Evolutionary conservation across 2,329 filamentous ascomycete species (phyloP).

Genomic region (Pestalotiopsis sp.): DNA sequence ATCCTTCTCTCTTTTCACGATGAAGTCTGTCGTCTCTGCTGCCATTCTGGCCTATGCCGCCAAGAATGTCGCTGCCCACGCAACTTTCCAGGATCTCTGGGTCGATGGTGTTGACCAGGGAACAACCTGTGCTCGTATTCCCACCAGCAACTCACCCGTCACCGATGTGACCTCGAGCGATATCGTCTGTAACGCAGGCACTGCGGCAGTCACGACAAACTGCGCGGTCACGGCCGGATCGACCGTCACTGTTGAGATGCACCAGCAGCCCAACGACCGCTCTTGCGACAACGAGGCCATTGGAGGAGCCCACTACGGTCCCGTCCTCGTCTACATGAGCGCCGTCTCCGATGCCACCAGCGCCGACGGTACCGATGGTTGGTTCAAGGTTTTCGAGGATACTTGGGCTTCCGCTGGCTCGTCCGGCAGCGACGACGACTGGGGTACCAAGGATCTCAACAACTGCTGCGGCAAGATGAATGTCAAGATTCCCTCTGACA

Average conservation of each 20-base stretch:
- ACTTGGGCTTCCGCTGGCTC: conserved; percentile 43
- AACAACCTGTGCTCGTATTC: conserved; percentile 26
- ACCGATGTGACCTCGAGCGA: conserved; percentile 38
- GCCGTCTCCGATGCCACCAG: conserved; percentile 50
- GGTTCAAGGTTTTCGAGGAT: conserved; percentile 58
- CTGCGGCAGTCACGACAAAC: conserved; percentile 32
- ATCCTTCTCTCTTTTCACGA: conserved; percentile 16
- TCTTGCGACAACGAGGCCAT: conserved; percentile 51
- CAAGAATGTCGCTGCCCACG: conserved; percentile 44
- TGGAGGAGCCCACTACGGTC: conserved; percentile 56
- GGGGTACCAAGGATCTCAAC: conserved; percentile 45
- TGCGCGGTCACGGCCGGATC: conserved; percentile 34
- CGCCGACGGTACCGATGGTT: conserved; percentile 43
- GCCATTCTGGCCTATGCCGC: conserved; percentile 34
- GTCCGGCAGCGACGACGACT: conserved; percentile 47
- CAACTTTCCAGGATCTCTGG: conserved; percentile 55
- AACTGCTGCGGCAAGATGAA: conserved; percentile 43
- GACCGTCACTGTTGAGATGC: conserved; percentile 33
- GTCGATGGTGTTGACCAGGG: conserved; percentile 43
- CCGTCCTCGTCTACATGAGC: conserved; percentile 54
- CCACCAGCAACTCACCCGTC: conserved; percentile 44
- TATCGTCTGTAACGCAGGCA: conserved; percentile 43
- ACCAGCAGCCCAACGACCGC: conserved; percentile 48
- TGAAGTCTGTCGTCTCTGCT: conserved; percentile 34
- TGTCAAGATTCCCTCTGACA: conserved; percentile 43